phyloP scores from a whole-genome alignment of 768 basidiomycete species.

The Suillus fuscotomentosus region DNA sequence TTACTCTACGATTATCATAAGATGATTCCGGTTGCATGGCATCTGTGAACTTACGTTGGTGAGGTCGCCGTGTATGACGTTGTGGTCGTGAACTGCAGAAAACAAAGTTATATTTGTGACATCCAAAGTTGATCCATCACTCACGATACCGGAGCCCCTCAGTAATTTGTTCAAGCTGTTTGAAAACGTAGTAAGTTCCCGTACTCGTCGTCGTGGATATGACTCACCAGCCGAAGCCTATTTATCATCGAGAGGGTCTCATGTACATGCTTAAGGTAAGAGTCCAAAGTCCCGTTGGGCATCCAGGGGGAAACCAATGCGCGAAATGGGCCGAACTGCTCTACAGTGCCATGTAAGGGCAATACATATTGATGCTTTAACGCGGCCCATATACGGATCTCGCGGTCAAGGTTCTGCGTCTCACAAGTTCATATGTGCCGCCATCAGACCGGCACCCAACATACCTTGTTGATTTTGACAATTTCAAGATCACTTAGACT shows the following conservation, averaged over 20 bases:
- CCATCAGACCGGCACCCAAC: not conserved
- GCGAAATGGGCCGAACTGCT: constrained; percentile 34
- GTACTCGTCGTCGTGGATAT: not conserved
- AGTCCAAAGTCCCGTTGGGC: constrained; percentile 38
- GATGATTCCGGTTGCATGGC: not conserved
- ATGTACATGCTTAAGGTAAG: constrained; percentile 35
- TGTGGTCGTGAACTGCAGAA: constrained; percentile 5
- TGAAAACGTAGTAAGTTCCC: not conserved
- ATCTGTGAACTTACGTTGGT: constrained; percentile 4
- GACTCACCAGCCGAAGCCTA: constrained; percentile 34
- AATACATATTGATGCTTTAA: constrained; percentile 39
- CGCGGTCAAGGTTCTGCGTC: constrained; percentile 28
- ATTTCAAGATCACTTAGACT: not conserved
- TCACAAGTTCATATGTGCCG: not conserved
- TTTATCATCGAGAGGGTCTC: constrained; percentile 35
- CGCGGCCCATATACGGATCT: constrained; percentile 37
- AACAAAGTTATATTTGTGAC: not conserved
- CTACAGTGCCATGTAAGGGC: constrained; percentile 33
- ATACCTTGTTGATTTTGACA: not conserved
- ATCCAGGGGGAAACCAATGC: constrained; percentile 46
- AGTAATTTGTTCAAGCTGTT: constrained; percentile 39
- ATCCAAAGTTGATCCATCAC: constrained; percentile 5
- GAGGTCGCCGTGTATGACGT: constrained; percentile 12
- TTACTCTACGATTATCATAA: constrained; percentile 4
- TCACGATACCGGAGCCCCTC: constrained; percentile 39